Conservation (phyloP, 495 filamentous ascomycete species). For the Trichoderma erinaceum region DNA sequence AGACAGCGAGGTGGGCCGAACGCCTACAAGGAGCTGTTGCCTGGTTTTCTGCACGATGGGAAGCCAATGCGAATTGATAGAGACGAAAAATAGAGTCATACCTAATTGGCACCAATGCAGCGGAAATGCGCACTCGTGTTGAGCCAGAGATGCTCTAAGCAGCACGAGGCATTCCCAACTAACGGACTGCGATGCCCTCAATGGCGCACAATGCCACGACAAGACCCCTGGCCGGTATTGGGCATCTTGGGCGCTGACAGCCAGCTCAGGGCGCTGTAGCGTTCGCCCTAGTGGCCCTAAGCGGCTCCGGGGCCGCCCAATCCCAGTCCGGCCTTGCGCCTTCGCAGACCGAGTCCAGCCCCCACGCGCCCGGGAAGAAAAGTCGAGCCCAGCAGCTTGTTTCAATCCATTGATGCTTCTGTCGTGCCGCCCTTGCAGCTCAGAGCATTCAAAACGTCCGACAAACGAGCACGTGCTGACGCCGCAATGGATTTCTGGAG, state of each 20-base stretch:
- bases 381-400: not conserved
- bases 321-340: conserved; percentile 9
- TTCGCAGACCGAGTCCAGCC: conserved; percentile 12
- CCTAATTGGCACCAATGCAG: too few relatives aligned
- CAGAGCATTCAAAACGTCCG: not conserved
- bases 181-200: not conserved
- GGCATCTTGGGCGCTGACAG: conserved; percentile 12
- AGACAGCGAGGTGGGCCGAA: too few relatives aligned
- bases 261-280: conserved; percentile 4
- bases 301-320: conserved; percentile 7
- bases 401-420: too few relatives aligned
- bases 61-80: too few relatives aligned
- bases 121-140: too few relatives aligned
- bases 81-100: too few relatives aligned
- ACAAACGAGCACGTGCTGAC: not conserved
- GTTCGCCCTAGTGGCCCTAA: conserved; percentile 10
- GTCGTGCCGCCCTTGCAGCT: not conserved
- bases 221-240: not conserved
- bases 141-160: too few relatives aligned
- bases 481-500: not conserved
- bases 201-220: not conserved
- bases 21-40: too few relatives aligned
- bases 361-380: not conserved
- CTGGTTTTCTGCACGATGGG: too few relatives aligned
- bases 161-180: not conserved